Conservation (phyloP, 768 basidiomycete species). For the Xerocomellus dryophilus region DNA sequence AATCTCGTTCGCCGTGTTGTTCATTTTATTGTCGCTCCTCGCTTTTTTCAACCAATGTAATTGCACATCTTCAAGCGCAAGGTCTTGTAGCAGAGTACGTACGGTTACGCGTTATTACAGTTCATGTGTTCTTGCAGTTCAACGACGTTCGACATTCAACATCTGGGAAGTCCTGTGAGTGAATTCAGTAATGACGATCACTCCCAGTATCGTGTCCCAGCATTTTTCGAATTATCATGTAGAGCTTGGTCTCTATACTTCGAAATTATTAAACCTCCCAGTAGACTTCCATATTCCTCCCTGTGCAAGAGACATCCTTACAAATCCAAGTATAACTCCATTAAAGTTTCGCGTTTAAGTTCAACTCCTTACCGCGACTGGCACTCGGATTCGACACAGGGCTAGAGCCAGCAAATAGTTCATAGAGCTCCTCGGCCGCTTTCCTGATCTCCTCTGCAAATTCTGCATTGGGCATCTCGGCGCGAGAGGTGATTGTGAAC, state of each 20-base stretch:
- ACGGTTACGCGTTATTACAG: conserved; percentile 3
- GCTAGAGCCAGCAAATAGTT: conserved; percentile 40
- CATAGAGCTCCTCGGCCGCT: conserved; percentile 67
- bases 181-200: background rate
- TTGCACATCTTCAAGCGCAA: conserved; percentile 4
- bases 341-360: conserved; percentile 20
- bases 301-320: background rate
- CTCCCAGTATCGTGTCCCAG: no score
- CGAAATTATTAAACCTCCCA: background rate
- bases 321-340: background rate
- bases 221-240: background rate
- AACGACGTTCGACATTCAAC: background rate
- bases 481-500: conserved; percentile 85
- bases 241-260: background rate
- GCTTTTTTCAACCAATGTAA: conserved; percentile 6
- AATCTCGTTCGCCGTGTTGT: conserved; percentile 3
- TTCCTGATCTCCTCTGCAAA: conserved; percentile 68
- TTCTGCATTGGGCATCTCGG: conserved; percentile 73
- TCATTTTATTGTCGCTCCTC: conserved; percentile 2
- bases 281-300: background rate
- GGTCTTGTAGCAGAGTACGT: conserved; percentile 3
- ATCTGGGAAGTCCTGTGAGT: background rate
- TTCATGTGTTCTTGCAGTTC: background rate
- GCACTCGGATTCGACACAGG: background rate
- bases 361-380: background rate